Conservation (phyloP, 2,329 filamentous ascomycete genomes). For the Trichoderma koningii region DNA sequence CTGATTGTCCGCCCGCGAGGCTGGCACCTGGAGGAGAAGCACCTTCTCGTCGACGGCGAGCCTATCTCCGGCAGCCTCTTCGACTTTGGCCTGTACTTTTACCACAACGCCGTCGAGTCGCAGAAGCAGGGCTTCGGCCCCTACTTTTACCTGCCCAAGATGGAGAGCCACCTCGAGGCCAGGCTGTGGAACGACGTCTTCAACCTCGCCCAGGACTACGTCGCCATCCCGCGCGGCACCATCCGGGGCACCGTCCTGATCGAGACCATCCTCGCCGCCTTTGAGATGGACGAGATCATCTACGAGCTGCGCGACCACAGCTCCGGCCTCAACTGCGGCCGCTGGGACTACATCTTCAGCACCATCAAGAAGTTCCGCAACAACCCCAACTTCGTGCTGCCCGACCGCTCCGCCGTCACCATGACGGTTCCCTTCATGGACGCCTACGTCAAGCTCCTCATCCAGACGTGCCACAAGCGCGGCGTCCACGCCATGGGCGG, state of each 20-base stretch:
- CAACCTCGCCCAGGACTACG: slow-evolving; percentile 91
- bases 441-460: slow-evolving; percentile 90
- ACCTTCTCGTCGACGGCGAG: slow-evolving; percentile 93
- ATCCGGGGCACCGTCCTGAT: slow-evolving; percentile 95
- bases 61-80: slow-evolving; percentile 90
- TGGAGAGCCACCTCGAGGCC: slow-evolving; percentile 97
- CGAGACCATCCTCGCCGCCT: slow-evolving; percentile 95
- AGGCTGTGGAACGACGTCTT: slow-evolving; percentile 98
- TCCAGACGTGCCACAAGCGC: slow-evolving; percentile 95
- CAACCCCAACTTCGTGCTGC: slow-evolving; percentile 88
- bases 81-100: slow-evolving; percentile 98
- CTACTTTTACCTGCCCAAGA: slow-evolving; percentile 98
- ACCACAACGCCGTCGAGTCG: slow-evolving; percentile 92
- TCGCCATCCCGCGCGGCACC: slow-evolving; percentile 85
- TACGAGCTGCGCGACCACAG: slow-evolving; percentile 97
- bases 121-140: slow-evolving; percentile 82
- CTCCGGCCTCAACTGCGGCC: slow-evolving; percentile 94
- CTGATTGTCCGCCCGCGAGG: slow-evolving; percentile 92
- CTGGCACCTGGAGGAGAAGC: slow-evolving; percentile 98
- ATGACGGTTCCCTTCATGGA: slow-evolving; percentile 99
- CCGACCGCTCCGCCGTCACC: slow-evolving; percentile 86
- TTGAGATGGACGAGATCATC: slow-evolving; percentile 99
- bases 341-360: slow-evolving; percentile 99
- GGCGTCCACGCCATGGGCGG: slow-evolving; percentile 99
- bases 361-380: slow-evolving; percentile 99